Conservation (phyloP, 2,329 filamentous ascomycete species). For the Pseudogymnoascus sp. region DNA sequence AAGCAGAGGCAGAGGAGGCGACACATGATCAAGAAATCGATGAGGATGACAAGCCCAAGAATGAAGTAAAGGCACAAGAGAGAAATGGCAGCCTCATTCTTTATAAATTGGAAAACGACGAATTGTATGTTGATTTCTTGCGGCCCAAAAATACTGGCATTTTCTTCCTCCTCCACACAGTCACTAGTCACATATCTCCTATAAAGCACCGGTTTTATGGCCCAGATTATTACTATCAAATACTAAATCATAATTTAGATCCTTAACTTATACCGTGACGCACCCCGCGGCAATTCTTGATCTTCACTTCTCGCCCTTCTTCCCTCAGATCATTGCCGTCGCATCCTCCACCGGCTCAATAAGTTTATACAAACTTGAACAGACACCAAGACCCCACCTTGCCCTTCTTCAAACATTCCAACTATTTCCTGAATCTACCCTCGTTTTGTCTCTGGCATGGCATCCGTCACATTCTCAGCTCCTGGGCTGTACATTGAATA, state of each 20-base stretch:
- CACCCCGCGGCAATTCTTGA: conserved; percentile 75
- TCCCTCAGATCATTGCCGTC: conserved; percentile 55
- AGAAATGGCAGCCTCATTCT: conserved; percentile 70
- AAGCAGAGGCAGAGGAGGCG: conserved; percentile 27
- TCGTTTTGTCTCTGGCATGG: conserved; percentile 71
- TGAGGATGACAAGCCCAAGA: not conserved
- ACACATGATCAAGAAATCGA: not conserved
- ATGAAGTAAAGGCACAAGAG: conserved; percentile 43
- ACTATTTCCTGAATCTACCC: conserved; percentile 48
- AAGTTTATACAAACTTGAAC: conserved; percentile 51
- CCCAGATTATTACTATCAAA: too few species aligned
- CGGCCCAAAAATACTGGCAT: not conserved
- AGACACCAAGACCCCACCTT: conserved; percentile 24
- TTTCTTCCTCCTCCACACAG: conserved; percentile 6
- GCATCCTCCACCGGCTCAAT: conserved; percentile 73
- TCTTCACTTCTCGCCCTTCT: conserved; percentile 65
- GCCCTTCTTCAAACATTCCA: conserved; percentile 37
- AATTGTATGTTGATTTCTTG: conserved; percentile 46
- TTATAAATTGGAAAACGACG: conserved; percentile 47
- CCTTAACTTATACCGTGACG: conserved; percentile 49
- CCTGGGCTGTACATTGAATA: conserved; percentile 66
- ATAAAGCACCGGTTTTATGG: not conserved
- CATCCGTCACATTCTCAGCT: conserved; percentile 49
- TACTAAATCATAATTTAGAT: conserved; percentile 33
- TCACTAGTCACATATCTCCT: conserved; percentile 11